A percentile compares a stretch with the other conserved stretches of the same genome.
phyloP scores from a whole-genome alignment of 1,284 basidiomycete species.

The Apiotrichum gracile region DNA sequence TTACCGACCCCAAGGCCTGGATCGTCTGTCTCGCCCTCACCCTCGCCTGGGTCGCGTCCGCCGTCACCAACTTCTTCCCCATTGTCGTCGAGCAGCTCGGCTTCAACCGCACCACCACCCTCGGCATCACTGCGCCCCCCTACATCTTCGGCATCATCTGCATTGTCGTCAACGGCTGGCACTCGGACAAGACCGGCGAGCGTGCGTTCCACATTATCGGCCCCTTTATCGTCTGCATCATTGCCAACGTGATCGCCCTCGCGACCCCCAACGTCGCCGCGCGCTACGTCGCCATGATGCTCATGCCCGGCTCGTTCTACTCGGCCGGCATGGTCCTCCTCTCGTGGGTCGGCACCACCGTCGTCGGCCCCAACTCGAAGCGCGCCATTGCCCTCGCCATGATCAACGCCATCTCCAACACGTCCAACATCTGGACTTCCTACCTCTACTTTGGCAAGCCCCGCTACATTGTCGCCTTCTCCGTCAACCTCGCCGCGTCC shows the following conservation, averaged over 20 bases:
- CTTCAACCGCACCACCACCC: conserved; percentile 41
- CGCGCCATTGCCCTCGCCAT: conserved; percentile 45
- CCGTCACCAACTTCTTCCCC: conserved; percentile 44
- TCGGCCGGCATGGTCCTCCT: conserved; percentile 41
- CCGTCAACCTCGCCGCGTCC: conserved; percentile 33
- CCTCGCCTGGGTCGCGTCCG: conserved; percentile 28
- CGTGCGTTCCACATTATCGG: conserved; percentile 19
- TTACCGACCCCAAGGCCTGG: conserved; percentile 39
- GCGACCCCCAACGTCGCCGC: conserved; percentile 38
- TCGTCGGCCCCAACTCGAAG: conserved; percentile 37
- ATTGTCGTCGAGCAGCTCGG: conserved; percentile 37
- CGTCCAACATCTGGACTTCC: conserved; percentile 45
- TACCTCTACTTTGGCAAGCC: conserved; percentile 42
- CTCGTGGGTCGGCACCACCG: conserved; percentile 43
- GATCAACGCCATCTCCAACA: conserved; percentile 45
- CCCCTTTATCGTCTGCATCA: conserved; percentile 51
- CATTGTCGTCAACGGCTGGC: conserved; percentile 38
- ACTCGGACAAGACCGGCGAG: conserved; percentile 39
- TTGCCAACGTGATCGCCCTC: conserved; percentile 69
- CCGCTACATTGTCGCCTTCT: conserved; percentile 42
- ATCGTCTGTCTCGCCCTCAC: conserved; percentile 22
- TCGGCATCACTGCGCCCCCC: conserved; percentile 42
- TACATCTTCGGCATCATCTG: conserved; percentile 37
- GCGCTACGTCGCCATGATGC: conserved; percentile 41
- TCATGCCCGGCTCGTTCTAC: conserved; percentile 27